Base-by-base conservation (phyloP, 176 grass and related monocot species). In the Oryza coarctata region DNA sequence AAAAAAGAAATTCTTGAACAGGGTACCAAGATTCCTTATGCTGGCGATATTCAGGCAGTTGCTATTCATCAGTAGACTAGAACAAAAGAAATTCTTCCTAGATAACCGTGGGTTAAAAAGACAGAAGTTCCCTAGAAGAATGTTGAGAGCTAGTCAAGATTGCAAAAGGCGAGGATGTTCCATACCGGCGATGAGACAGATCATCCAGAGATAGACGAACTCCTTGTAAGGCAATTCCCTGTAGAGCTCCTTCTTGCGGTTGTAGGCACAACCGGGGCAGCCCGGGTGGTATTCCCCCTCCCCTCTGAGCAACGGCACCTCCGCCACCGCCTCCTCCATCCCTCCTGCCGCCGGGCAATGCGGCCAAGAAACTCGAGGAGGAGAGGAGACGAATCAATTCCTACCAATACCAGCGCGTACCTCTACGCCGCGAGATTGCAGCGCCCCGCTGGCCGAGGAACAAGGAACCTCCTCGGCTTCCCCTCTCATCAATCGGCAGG, bases 141-240 rank as follows among this genome's bases (percentile, higher is more conserved):
- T 13, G 11, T 28, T 0, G 12, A 28, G 6, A 6, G 33, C 5
- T 15, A 58, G 7, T 25, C 8, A 40, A 63, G 23, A 9, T 31
- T 78, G 27, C 36, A n/a, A 11, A 18, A 28, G 4, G 45, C 6
- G 15, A n/a, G 7, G 26, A 18, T 43, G 1, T 13, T 40, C 9
- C 22, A 33, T 88, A 88, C 86, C 82, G 12, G 72, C 64, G 22
- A 75, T 82, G 80, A 91, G 77, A 12, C 58, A 88, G 43, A 88
- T 55, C 35, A 82, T 23, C 86, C 89, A 91, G 84, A 91, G 35
- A 28, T 80, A 85, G 25, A 91, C 67, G 72, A 92, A 89, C 67
- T 92, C 83, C 33, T 74, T 81, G 68, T 92, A 92, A 5, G 90
- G 90, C 60, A 84, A 80, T 29, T 79, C 87, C 7, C 3, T 76